Base-by-base conservation (phyloP, 1,284 basidiomycete genomes). In the Tetrapyrgos nigripes region DNA sequence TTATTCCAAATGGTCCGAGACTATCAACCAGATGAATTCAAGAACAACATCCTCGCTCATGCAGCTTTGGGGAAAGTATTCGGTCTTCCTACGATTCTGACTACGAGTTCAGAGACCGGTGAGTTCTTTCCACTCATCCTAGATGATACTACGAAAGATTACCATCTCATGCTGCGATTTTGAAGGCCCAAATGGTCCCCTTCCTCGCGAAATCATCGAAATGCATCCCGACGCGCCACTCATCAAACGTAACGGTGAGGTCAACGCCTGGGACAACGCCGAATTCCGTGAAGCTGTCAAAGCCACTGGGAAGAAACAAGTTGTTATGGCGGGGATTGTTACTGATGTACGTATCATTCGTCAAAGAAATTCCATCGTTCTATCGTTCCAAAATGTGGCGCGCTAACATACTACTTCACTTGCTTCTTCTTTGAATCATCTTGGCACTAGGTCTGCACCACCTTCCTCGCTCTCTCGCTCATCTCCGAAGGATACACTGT, bases 221-320 rank as follows among this genome's bases (percentile, higher is more conserved):
- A 74, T 81, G 75, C 76, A 81, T 54, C 76, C 78, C 2, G 63
- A 77, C 50, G 76, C 78, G 1, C 72, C 79, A 9, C 66, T 74
- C 56, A 77, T 81, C 68, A 79, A 75, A 67, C 73, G 80, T 13
- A 65, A 73, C 17, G 80, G 79, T 1, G 79, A 81, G 64, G 80
- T 81, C 23, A 68, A 81, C 58, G 79, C 80, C 13, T 82, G 80
- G 80, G 79, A 81, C 63, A 80, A 80, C 65, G 54, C 68, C 5
- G 79, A 81, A 50, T 81, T 82, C 69, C 70, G 75, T 45, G 68
- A 67, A 2, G 80, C 80, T 13, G 78, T 82, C n/a, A 63, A 74
- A 44, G 78, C 79, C 4, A 80, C 79, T 2, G 79, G 79, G 4
- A 81, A 78, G 65, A 79, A 77, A 59, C 80, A 81, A 57, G 64